Evolutionary conservation across 371 early-diverging fungal species (phyloP), one percentile per base, ranked within the genome.

Genomic region (Rhizopus arrhizus): DNA sequence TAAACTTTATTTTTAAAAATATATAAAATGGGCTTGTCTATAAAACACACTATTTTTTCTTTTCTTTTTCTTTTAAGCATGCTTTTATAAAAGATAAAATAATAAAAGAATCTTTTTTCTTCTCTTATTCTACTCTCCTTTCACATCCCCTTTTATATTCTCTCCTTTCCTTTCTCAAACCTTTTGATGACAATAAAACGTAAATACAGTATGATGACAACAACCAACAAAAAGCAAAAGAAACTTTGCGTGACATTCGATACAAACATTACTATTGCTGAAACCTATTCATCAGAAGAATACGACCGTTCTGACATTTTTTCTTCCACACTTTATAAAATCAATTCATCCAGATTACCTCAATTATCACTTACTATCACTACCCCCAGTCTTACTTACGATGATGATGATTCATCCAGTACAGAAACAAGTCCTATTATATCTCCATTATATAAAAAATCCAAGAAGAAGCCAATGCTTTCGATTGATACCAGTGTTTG

Each of bases 221-320:
- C 38, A 6, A 43, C 6, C 31, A 45, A 45, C 43, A 31, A 56
- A 45, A 56, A 43, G 22, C 15, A 11, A 43, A 43, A n/a, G n/a
- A 43, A 43, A 43, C 11, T 43, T 15, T 43, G n/a, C 56, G 66
- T 66, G 29, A 57, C 40, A 41, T 66, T 66, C 4, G 22, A 57
- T 28, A 13, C 48, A 16, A 38, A 61, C 45, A 65, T 62, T 1
- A 62, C 58, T 40, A 62, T 89, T 11, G 74, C 79, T 28, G 80
- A 82, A 54, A 89, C 91, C 15, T 90, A 81, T 71, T 81, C 86
- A 31, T 71, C 84, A 9, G 81, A 82, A 4, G 84, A 87, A 58
- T 90, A 90, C 61, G 91, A 90, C 60, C 82, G 91, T 2, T 74
- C 77, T 22, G 80, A 43, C 62, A 63, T 68, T 13, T 56, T 64